Base-by-base conservation (phyloP, 306 rosid species). In the Calophaca sinica region DNA sequence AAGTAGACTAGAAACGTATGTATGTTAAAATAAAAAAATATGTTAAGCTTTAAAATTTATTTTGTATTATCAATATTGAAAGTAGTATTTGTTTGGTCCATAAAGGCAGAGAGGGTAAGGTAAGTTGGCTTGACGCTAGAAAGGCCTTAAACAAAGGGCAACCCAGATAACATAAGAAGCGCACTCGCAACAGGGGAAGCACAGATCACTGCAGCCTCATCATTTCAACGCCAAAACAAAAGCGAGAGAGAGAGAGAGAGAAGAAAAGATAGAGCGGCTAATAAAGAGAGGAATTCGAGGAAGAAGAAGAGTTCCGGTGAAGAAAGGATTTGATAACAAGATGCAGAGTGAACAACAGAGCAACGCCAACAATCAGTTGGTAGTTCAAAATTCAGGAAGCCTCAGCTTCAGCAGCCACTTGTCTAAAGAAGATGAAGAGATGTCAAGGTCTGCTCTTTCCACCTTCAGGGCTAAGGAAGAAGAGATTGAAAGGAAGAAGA, bases 361-460 rank as follows among this genome's bases (percentile, higher is more conserved):
- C 52, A 66, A 44, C 72, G 52, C 20, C 51, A 88, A 82, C 87
- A 87, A 90, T 51, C 98, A 88, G 76, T 68, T 91, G 84, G 83
- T 84, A 61, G 90, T 87, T n/a, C 97, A 89, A 81, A 94, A 79
- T 88, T 84, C 96, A 0, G 97, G 96, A 8, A 91, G 89, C 72
- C 79, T 94, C 0, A 94, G 98, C 90, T 94, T 94, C 87, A 94
- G 87, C 84, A 94, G 98, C 83, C 90, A 90, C 38, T 75, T 94
- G 55, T 94, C 97, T 0, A 90, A 87, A 82, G 98, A 94, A 80
- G 98, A 94, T 75, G 98, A 94, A 66, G 97, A 94, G 85, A 89
- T 94, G 96, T 94, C 98, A 0, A 82, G 88, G 89, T 89, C 98
- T 10, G 97, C 98, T 42, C 97, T 94, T 2, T 88, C 97, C n/a